These are phyloP conservation scores for Aspergillus coremiiformis DNA, from an alignment of 495 filamentous ascomycete species.

Conservation along the genomic window DNA sequence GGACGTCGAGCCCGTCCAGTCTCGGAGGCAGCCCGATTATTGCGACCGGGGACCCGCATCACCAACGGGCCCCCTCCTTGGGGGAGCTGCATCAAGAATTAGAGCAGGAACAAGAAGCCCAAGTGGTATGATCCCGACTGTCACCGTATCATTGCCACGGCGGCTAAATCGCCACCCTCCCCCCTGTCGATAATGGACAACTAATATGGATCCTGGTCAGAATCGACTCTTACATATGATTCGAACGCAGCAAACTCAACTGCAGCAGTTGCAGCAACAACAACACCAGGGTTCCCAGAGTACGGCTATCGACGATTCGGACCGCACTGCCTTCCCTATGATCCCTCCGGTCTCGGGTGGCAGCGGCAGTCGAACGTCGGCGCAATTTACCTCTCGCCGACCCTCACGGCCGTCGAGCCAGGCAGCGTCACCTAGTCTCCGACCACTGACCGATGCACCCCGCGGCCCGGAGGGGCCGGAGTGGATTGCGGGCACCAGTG, in stretches of 20 bases:
- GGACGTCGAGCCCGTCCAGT: conserved; percentile 50
- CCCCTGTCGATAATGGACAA: conserved; percentile 4
- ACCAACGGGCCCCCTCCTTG: conserved; percentile 67
- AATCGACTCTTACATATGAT: conserved; percentile 89
- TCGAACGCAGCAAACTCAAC: conserved; percentile 73
- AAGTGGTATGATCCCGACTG: conserved; percentile 53
- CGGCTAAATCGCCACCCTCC: neutral
- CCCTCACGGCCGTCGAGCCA: conserved; percentile 36
- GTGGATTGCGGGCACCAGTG: conserved; percentile 22
- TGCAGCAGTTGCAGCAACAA: conserved; percentile 56
- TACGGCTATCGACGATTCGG: conserved; percentile 55
- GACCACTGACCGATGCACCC: conserved; percentile 22
- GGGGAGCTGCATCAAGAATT: conserved; percentile 95
- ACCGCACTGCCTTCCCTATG: conserved; percentile 36
- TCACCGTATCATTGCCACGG: neutral
- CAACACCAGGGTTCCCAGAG: conserved; percentile 24
- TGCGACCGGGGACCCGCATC: conserved; percentile 51
- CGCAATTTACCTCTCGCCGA: conserved; percentile 35
- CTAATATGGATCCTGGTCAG: conserved; percentile 28
- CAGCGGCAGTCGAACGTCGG: conserved; percentile 23
- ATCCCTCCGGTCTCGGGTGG: neutral
- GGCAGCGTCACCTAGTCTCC: conserved; percentile 30
- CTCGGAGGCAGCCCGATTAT: conserved; percentile 52
- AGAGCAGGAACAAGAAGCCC: conserved; percentile 90
- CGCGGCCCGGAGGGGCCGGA: conserved; percentile 25